Conservation (phyloP, 495 filamentous ascomycete species). For the Penicillium steckii region DNA sequence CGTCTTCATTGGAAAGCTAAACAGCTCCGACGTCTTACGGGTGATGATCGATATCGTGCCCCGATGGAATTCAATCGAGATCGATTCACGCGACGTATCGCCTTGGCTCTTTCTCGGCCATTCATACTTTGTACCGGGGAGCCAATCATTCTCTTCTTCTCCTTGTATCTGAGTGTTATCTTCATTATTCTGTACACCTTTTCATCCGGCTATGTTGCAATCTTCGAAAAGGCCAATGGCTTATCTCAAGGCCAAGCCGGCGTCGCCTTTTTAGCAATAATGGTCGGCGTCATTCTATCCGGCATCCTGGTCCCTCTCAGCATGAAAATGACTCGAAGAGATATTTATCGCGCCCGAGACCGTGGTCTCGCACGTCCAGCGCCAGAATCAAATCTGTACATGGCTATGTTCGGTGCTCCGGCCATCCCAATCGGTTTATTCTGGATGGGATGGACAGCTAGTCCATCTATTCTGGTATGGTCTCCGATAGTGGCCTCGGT, state of each 20-base stretch:
- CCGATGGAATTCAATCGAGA: constrained; percentile 39
- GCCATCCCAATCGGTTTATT: constrained; percentile 53
- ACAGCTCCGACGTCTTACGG: constrained; percentile 43
- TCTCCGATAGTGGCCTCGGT: constrained; percentile 39
- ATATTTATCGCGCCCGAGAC: constrained; percentile 11
- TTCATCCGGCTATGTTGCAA: constrained; percentile 55
- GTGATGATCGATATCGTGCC: constrained; percentile 25
- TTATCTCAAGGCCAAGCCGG: constrained; percentile 47
- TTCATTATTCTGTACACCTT: constrained; percentile 64
- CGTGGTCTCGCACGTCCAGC: constrained; percentile 30
- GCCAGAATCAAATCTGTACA: constrained; percentile 58
- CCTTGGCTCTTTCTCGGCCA: constrained; percentile 37
- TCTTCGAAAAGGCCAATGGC: constrained; percentile 53
- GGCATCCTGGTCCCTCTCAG: constrained; percentile 45
- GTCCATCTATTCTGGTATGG: constrained; percentile 46
- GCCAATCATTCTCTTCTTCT: constrained; percentile 45
- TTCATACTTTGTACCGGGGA: constrained; percentile 34
- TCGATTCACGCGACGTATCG: constrained; percentile 27
- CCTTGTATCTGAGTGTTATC: constrained; percentile 52
- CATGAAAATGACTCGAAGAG: constrained; percentile 7
- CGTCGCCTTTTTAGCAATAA: constrained; percentile 54
- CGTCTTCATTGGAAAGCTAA: constrained; percentile 46
- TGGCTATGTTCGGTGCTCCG: constrained; percentile 52
- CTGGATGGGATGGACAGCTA: constrained; percentile 58
- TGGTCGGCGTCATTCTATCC: constrained; percentile 48